These are phyloP conservation scores for Aspergillus sp. DNA, from an alignment of 2,329 filamentous ascomycete species.

Conservation along the genomic window DNA sequence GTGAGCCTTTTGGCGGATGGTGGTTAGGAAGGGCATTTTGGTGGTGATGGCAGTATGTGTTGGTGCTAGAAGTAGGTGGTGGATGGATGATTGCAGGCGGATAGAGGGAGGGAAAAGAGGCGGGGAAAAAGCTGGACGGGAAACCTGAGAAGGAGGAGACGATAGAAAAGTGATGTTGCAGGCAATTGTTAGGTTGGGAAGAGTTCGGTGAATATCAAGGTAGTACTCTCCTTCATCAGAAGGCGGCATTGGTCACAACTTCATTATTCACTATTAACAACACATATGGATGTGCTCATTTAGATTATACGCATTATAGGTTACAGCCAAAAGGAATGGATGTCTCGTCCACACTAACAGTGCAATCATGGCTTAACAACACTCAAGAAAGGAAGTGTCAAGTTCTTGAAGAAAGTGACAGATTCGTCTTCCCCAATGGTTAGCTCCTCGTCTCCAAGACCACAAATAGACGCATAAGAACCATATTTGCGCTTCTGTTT, in stretches of 20 bases:
- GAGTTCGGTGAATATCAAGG: neutral
- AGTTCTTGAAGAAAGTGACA: constrained; percentile 31
- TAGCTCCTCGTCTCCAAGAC: constrained; percentile 18
- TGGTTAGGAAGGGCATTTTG: constrained; percentile 2
- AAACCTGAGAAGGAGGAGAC: neutral
- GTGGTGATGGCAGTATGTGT: neutral
- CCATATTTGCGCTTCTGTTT: constrained; percentile 51
- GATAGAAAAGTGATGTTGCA: neutral
- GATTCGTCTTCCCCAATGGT: constrained; percentile 20
- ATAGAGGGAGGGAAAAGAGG: neutral
- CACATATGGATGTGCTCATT: neutral
- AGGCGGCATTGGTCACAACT: neutral
- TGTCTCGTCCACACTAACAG: neutral
- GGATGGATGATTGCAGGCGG: neutral
- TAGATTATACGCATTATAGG: neutral
- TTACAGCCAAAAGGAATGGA: too few relatives aligned
- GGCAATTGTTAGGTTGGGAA: neutral
- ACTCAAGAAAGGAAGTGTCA: constrained; percentile 28
- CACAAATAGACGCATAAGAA: constrained; percentile 43
- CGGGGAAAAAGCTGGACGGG: too few relatives aligned
- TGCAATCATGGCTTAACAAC: constrained; percentile 28
- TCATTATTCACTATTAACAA: neutral
- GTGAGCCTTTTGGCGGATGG: neutral
- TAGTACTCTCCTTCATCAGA: neutral
- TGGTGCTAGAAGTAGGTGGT: neutral